Evolutionary conservation across 1,139 yeast species (phyloP).

Genomic region (Saccharomyces hybrid): DNA sequence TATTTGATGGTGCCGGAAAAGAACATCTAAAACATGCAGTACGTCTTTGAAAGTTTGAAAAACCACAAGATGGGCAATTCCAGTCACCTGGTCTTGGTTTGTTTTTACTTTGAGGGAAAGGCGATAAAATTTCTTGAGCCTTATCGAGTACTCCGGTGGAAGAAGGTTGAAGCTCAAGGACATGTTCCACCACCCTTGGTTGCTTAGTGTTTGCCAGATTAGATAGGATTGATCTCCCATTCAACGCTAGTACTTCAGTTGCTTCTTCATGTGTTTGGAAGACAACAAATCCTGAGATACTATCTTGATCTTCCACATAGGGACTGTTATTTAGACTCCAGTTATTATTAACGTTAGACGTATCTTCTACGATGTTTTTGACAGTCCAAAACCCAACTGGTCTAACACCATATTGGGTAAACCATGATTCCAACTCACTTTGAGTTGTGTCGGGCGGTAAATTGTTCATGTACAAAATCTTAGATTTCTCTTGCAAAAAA

Average conservation of each 20-base stretch:
- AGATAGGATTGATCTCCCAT: slow-evolving; percentile 44
- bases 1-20: slow-evolving; percentile 74
- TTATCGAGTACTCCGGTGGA: slow-evolving; percentile 67
- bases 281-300: slow-evolving; percentile 73
- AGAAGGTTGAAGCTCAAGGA: slow-evolving; percentile 83
- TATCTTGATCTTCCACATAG: slow-evolving; percentile 32
- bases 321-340: slow-evolving; percentile 26
- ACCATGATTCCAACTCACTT: slow-evolving; percentile 86
- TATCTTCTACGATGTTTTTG: slow-evolving; percentile 35
- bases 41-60: slow-evolving; percentile 88
- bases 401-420: slow-evolving; percentile 75
- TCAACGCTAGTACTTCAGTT: slow-evolving; percentile 63
- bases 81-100: slow-evolving; percentile 96
- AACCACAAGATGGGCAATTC: slow-evolving; percentile 96
- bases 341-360: slow-evolving; percentile 17
- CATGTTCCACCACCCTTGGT: slow-evolving; percentile 52
- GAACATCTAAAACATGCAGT: slow-evolving; percentile 92
- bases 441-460: slow-evolving; percentile 84
- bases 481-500: slow-evolving; percentile 66
- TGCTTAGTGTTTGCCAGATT: slow-evolving; percentile 31
- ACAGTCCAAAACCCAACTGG: slow-evolving; percentile 90
- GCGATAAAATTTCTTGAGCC: slow-evolving; percentile 72
- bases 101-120: slow-evolving; percentile 84
- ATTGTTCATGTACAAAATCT: slow-evolving; percentile 70
- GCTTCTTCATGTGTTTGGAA: slow-evolving; percentile 86